Percentiles rank a stretch among this genome's conserved stretches.
phyloP scores from a whole-genome alignment of 2,329 filamentous ascomycete species.

The Byssothecium circinans region DNA sequence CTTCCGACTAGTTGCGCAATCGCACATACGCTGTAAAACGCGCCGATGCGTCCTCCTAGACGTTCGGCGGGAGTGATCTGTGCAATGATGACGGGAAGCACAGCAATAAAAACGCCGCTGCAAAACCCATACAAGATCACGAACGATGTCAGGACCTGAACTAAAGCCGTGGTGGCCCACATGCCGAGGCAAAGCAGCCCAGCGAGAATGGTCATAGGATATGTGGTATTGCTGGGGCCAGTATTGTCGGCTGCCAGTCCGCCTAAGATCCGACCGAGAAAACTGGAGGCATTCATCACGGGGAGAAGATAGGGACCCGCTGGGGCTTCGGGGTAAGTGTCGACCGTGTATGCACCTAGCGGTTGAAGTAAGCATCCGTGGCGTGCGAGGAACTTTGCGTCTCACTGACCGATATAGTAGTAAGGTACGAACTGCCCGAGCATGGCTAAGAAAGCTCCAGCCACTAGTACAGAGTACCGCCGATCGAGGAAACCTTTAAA shows the following conservation, averaged over 20 bases:
- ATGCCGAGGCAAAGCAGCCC: slow-evolving; percentile 56
- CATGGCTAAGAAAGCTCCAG: slow-evolving; percentile 31
- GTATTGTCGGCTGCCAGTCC: slow-evolving; percentile 57
- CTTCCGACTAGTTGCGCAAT: slow-evolving; percentile 68
- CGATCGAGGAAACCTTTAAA: slow-evolving; percentile 36
- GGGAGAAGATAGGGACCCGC: slow-evolving; percentile 53
- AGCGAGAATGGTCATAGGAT: slow-evolving; percentile 48
- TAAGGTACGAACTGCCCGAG: slow-evolving; percentile 35
- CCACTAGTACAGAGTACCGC: slow-evolving; percentile 33
- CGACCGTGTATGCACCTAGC: slow-evolving; percentile 63
- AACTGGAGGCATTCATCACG: slow-evolving; percentile 53
- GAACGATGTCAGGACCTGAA: slow-evolving; percentile 65
- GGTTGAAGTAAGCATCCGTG: slow-evolving; percentile 43
- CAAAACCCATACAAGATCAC: slow-evolving; percentile 69
- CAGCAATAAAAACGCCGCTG: slow-evolving; percentile 67
- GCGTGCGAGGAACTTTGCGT: not conserved
- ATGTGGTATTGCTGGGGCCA: slow-evolving; percentile 58
- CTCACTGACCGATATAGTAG: slow-evolving; percentile 40
- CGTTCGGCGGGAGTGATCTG: slow-evolving; percentile 71
- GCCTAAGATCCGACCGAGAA: slow-evolving; percentile 56
- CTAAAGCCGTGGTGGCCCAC: slow-evolving; percentile 54
- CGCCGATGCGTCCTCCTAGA: slow-evolving; percentile 70
- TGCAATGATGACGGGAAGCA: slow-evolving; percentile 66
- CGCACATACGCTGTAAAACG: slow-evolving; percentile 63
- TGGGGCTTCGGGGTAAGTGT: slow-evolving; percentile 52